Conservation (phyloP, 495 filamentous ascomycete species). For the Hyaloscypha finlandica region DNA sequence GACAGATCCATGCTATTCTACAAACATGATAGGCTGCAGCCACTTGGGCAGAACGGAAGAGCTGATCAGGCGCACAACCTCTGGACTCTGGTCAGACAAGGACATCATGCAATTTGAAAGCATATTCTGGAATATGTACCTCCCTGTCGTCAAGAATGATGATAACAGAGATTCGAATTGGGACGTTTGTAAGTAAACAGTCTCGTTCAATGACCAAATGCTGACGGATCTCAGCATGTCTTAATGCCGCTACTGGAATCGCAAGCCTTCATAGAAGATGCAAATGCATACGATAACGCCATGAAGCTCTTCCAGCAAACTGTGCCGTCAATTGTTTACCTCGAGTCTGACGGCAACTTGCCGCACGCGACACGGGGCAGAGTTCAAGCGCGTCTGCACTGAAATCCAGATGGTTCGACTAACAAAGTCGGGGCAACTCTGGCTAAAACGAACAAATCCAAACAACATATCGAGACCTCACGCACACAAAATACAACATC, state of each 20-base stretch:
- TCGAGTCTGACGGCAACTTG: slow-evolving; percentile 12
- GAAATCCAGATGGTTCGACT: neutral
- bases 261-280: slow-evolving; percentile 35
- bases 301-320: slow-evolving; percentile 32
- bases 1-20: slow-evolving; percentile 33
- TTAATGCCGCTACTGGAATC: slow-evolving; percentile 34
- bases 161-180: slow-evolving; percentile 34
- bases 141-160: slow-evolving; percentile 32
- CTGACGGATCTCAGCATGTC: slow-evolving; percentile 30
- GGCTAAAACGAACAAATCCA: slow-evolving; percentile 19
- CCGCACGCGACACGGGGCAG: slow-evolving; percentile 12
- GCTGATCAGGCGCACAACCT: slow-evolving; percentile 34
- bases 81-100: slow-evolving; percentile 25
- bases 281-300: slow-evolving; percentile 27
- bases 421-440: neutral
- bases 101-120: slow-evolving; percentile 29
- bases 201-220: neutral
- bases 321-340: slow-evolving; percentile 35
- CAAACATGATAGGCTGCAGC: slow-evolving; percentile 35
- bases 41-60: slow-evolving; percentile 35
- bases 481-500: slow-evolving; percentile 34
- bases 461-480: slow-evolving; percentile 37
- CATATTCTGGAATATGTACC: slow-evolving; percentile 35
- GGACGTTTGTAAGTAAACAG: slow-evolving; percentile 33
- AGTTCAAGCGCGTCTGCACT: neutral